Base-by-base conservation (phyloP, 352 stramenopile genomes). In the Pilasporangium apinafurcum region DNA sequence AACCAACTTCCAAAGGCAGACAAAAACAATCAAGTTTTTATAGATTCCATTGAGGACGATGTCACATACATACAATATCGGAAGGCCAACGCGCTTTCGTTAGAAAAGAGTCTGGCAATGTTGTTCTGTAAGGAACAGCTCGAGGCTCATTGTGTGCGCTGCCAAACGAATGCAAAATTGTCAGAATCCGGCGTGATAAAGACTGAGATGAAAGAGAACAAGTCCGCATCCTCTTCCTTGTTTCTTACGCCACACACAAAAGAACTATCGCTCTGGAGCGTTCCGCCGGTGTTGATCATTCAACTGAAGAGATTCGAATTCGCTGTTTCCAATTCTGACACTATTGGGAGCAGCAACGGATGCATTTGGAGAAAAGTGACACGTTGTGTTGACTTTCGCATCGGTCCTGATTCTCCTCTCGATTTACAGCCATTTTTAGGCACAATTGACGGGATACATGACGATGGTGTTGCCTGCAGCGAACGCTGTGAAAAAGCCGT, bases 341-440 rank as follows among this genome's bases (percentile, higher is more conserved):
- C n/a, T n/a, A n/a, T n/a, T n/a, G n/a, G n/a, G n/a, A n/a, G n/a
- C n/a, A n/a, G n/a, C 71, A 36, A 92, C 65, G 39, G 51, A 56
- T 76, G 97, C 34, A 44, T 53, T 8, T 82, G 60, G 60, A 46
- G 51, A 32, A 98, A 75, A 53, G 96, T 72, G 65, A 90, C 53
- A 71, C 59, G 96, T 39, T 71, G 83, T 20, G 88, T 98, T n/a
- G 67, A 90, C 10, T 98, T 98, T 44, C 84, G 89, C 8, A 47
- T 98, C 2, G 62, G 95, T 30, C 63, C n/a, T n/a, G n/a, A n/a
- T n/a, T n/a, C n/a, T n/a, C n/a, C 68, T 34, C 76, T 97, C 26
- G 72, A 98, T 58, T 51, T 98, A 9, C 22, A 32, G 1, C 22
- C 39, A 2, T 83, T 83, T 22, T 34, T 92, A 4, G 45, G 44